These are phyloP conservation scores for Pythium sp. DNA, from an alignment of 352 stramenopile species.

Conservation along the genomic window DNA sequence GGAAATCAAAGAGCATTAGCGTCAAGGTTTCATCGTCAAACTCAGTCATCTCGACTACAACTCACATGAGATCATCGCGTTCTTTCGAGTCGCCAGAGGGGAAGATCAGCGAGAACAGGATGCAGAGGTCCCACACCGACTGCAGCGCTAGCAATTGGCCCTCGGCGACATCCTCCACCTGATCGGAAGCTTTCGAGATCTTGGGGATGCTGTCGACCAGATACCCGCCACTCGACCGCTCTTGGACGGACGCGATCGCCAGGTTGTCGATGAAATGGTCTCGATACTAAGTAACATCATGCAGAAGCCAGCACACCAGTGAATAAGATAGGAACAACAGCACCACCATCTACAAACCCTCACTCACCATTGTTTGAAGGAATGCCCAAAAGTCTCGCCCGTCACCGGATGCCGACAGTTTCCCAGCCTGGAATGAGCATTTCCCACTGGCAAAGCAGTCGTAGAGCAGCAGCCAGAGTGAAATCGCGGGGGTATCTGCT, in stretches of 20 bases:
- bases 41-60: not conserved
- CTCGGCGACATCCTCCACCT: conserved; percentile 14
- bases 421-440: conserved; percentile 23
- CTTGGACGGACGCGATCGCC: conserved; percentile 36
- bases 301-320: not conserved
- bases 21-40: not conserved
- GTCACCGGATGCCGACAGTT: conserved; percentile 17
- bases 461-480: conserved; percentile 60
- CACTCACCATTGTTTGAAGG: conserved; percentile 39
- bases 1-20: not conserved
- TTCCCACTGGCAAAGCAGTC: conserved; percentile 29
- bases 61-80: conserved; percentile 9
- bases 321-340: not conserved
- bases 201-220: conserved; percentile 24
- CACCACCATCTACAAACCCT: not conserved
- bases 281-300: conserved; percentile 16
- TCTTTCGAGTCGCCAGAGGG: not conserved
- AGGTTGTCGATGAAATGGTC: conserved; percentile 34
- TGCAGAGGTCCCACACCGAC: conserved; percentile 22
- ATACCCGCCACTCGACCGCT: conserved; percentile 41
- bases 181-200: conserved; percentile 9
- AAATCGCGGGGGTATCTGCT: conserved; percentile 34
- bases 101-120: conserved; percentile 17
- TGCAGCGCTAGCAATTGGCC: conserved; percentile 23
- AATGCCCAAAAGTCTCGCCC: conserved; percentile 53